phyloP scores from a whole-genome alignment of 139 green algal species.

The Eudorina sp. region DNA sequence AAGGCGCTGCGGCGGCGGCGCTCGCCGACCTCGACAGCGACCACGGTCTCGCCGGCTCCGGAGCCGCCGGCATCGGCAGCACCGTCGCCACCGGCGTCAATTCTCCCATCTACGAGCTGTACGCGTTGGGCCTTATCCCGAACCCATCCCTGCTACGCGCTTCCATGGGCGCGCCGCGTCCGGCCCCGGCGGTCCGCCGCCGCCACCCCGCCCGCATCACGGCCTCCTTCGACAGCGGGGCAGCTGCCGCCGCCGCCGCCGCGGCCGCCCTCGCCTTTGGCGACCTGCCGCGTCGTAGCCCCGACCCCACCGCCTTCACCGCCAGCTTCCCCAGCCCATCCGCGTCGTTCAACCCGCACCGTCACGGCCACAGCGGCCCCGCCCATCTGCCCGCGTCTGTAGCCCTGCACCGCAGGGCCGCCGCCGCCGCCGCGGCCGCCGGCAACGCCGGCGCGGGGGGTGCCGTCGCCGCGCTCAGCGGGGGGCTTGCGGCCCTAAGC shows the following conservation, averaged over 20 bases:
- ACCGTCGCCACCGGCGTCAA: not conserved
- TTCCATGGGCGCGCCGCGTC: not conserved
- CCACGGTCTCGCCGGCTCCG: not conserved
- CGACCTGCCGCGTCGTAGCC: not conserved
- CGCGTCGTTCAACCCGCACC: not conserved
- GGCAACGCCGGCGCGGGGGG: not conserved
- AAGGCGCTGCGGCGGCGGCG: not conserved
- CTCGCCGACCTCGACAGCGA: not conserved
- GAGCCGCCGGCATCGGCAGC: not conserved
- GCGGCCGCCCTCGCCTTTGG: not conserved
- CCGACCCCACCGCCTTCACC: not conserved
- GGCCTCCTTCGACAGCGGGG: too few species aligned
- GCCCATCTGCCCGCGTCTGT: not conserved
- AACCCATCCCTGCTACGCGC: constrained; percentile 18
- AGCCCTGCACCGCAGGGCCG: not conserved
- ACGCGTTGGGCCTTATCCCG: constrained; percentile 26
- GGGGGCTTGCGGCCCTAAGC: too few species aligned
- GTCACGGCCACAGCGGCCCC: not conserved
- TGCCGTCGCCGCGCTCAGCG: too few species aligned
- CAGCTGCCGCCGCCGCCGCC: not conserved
- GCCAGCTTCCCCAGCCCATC: not conserved
- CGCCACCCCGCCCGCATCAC: not conserved
- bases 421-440: not conserved
- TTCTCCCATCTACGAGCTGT: not conserved
- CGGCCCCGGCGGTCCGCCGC: not conserved